Evolutionary conservation across 768 basidiomycete species (phyloP).

Genomic region (Dendrothele bispora): DNA sequence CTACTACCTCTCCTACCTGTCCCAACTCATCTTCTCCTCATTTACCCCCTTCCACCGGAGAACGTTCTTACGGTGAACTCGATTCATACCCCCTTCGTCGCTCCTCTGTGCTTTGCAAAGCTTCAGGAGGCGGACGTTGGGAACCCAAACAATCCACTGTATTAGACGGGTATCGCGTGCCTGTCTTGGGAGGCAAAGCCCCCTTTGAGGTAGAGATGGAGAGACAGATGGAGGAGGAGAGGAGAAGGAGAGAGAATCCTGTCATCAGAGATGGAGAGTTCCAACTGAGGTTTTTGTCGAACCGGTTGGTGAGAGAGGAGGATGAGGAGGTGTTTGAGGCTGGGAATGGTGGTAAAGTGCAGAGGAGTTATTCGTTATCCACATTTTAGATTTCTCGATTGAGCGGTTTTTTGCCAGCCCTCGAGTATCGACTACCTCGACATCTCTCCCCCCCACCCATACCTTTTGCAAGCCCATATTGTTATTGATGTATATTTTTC

Average conservation of each 20-base stretch:
- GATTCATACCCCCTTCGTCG: constrained; percentile 73
- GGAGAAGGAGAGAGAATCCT: constrained; percentile 54
- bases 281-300: constrained; percentile 5
- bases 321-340: too few species aligned
- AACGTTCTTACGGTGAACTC: constrained; percentile 65
- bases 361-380: too few species aligned
- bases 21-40: too few species aligned
- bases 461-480: too few species aligned
- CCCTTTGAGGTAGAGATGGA: constrained; percentile 72
- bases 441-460: too few species aligned
- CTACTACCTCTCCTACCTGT: too few species aligned
- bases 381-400: too few species aligned
- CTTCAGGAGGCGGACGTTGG: constrained; percentile 80
- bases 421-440: too few species aligned
- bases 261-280: constrained; percentile 63
- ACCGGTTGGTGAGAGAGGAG: too few species aligned
- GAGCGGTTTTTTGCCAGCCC: too few species aligned
- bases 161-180: constrained; percentile 50
- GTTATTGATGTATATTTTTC: too few species aligned
- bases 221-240: constrained; percentile 56
- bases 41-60: constrained; percentile 39
- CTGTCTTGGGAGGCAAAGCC: constrained; percentile 65
- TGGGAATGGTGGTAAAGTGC: too few species aligned
- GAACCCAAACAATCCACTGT: constrained; percentile 57
- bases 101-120: constrained; percentile 71